A percentile compares a stretch with the other conserved stretches of the same genome.
Conservation (phyloP, 345 rosid genomes). For the Luvunga scandens region DNA sequence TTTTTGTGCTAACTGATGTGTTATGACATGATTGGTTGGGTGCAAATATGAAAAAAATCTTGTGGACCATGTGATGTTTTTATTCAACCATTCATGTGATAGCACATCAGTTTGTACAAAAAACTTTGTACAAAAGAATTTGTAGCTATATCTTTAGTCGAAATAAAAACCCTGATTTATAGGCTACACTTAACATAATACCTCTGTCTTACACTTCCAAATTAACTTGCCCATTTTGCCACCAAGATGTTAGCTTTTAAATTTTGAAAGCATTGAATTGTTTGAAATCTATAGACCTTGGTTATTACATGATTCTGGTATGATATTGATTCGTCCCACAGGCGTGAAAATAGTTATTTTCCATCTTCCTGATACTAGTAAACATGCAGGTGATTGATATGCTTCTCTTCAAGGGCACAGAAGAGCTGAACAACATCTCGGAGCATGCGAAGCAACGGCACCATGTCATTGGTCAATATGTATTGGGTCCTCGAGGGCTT, state of each 20-base stretch:
- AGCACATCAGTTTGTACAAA: too few relatives aligned
- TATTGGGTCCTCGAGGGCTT: constrained; percentile 62
- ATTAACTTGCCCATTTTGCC: not conserved
- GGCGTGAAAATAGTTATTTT: not conserved
- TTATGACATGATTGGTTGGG: too few relatives aligned
- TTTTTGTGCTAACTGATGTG: too few relatives aligned
- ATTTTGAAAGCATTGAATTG: not conserved
- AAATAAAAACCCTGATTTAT: not conserved
- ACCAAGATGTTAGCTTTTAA: not conserved
- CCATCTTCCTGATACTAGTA: constrained; percentile 15
- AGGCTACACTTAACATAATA: not conserved
- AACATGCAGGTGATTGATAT: constrained; percentile 83
- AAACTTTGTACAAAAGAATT: too few relatives aligned
- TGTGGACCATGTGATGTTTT: too few relatives aligned
- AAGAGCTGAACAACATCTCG: constrained; percentile 73
- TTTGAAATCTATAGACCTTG: not conserved
- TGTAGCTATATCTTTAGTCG: too few relatives aligned
- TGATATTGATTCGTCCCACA: not conserved
- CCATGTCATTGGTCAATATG: constrained; percentile 90
- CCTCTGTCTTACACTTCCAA: not conserved
- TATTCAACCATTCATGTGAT: too few relatives aligned
- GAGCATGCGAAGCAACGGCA: constrained; percentile 99
- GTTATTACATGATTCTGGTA: not conserved
- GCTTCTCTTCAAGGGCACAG: constrained; percentile 91
- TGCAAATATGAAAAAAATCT: too few relatives aligned